Percentiles rank a stretch among this genome's conserved stretches.
Conservation (phyloP, 1,139 yeast species). For the Ashbya aceris region DNA sequence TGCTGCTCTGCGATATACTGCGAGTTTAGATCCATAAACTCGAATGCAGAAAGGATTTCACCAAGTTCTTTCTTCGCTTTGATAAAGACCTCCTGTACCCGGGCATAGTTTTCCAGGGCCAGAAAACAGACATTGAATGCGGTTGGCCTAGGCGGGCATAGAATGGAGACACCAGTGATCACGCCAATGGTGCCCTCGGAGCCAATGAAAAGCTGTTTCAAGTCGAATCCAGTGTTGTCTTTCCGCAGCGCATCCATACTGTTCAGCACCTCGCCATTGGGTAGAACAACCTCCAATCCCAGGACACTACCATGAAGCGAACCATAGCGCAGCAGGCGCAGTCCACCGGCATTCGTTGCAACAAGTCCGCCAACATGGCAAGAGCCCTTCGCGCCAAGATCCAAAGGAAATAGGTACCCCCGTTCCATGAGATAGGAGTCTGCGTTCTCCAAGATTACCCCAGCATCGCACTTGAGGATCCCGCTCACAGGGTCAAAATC, state of each 20-base stretch:
- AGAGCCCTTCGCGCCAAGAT: slow-evolving; percentile 90
- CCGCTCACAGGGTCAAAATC: slow-evolving; percentile 77
- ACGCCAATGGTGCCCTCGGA: slow-evolving; percentile 84
- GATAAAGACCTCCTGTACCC: slow-evolving; percentile 73
- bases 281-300: slow-evolving; percentile 81
- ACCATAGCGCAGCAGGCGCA: slow-evolving; percentile 77
- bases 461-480: slow-evolving; percentile 77
- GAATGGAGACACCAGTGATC: slow-evolving; percentile 79
- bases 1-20: slow-evolving; percentile 55
- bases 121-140: slow-evolving; percentile 83
- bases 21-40: slow-evolving; percentile 80
- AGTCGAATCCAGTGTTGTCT: slow-evolving; percentile 86
- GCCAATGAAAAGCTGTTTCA: slow-evolving; percentile 83
- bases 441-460: slow-evolving; percentile 76
- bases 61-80: slow-evolving; percentile 71
- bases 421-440: slow-evolving; percentile 66
- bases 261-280: slow-evolving; percentile 73
- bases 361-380: slow-evolving; percentile 92
- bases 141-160: slow-evolving; percentile 88
- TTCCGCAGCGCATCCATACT: slow-evolving; percentile 76
- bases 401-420: slow-evolving; percentile 85
- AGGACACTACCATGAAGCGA: slow-evolving; percentile 86
- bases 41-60: slow-evolving; percentile 88
- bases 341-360: slow-evolving; percentile 92
- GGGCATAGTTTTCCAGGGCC: slow-evolving; percentile 72